Conservation (phyloP, 2,329 filamentous ascomycete genomes). For the Mycocentrospora acerina region DNA sequence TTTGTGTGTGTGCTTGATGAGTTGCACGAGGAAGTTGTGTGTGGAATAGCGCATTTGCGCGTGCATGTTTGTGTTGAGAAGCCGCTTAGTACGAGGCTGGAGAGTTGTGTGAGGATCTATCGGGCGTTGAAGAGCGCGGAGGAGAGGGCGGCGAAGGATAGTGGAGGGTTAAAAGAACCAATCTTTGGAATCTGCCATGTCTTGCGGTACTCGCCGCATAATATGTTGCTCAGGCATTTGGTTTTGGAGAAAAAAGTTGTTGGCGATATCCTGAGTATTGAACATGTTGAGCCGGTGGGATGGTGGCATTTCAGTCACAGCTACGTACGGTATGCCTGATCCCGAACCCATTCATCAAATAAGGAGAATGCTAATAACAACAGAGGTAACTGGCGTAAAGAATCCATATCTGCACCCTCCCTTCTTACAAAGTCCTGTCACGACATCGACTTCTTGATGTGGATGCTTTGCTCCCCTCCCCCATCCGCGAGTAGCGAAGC, state of each 20-base stretch:
- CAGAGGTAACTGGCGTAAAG: constrained; percentile 88
- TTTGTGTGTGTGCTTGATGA: constrained; percentile 83
- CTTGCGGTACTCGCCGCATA: constrained; percentile 88
- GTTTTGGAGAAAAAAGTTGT: constrained; percentile 74
- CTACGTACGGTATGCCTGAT: constrained; percentile 59
- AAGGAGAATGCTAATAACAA: constrained; percentile 3
- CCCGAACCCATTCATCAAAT: neutral
- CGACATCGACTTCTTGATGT: constrained; percentile 89
- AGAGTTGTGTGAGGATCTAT: constrained; percentile 77
- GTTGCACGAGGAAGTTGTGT: constrained; percentile 79
- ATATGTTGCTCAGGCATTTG: constrained; percentile 77
- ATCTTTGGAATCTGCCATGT: constrained; percentile 95
- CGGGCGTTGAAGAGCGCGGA: constrained; percentile 48
- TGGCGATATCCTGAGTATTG: constrained; percentile 80
- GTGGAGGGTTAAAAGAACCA: constrained; percentile 20
- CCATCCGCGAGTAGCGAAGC: constrained; percentile 35
- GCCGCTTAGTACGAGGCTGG: constrained; percentile 77
- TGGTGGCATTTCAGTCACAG: constrained; percentile 81
- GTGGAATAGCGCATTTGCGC: constrained; percentile 66
- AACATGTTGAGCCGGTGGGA: constrained; percentile 92
- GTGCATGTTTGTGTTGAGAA: constrained; percentile 96
- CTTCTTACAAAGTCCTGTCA: constrained; percentile 95
- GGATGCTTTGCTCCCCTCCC: constrained; percentile 79
- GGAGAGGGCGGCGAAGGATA: constrained; percentile 26
- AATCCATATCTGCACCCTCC: constrained; percentile 73